These are phyloP conservation scores for Mycena amicta DNA, from an alignment of 768 basidiomycete genomes.

Conservation along the genomic window DNA sequence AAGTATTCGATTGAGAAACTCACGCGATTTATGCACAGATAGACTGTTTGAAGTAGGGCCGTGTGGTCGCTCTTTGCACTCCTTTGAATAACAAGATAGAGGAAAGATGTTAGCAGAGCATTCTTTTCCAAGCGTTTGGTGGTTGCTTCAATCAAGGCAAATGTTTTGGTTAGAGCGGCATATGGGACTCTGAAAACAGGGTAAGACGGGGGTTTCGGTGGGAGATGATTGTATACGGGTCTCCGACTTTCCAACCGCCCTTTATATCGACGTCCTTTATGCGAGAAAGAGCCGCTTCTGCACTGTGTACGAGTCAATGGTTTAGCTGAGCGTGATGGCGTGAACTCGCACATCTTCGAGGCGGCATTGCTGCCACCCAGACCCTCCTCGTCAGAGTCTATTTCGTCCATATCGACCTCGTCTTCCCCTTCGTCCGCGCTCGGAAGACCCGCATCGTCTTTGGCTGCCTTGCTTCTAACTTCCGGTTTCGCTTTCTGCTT, in stretches of 20 bases:
- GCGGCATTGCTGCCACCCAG: slow-evolving; percentile 44
- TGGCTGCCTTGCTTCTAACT: neutral
- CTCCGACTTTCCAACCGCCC: slow-evolving; percentile 82
- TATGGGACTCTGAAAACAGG: slow-evolving; percentile 77
- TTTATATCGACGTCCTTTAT: slow-evolving; percentile 72
- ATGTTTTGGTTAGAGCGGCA: slow-evolving; percentile 86
- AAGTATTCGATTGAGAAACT: neutral
- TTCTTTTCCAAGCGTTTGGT: slow-evolving; percentile 96
- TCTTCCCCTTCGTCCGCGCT: slow-evolving; percentile 43
- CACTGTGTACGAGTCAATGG: slow-evolving; percentile 41
- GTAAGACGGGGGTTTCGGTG: neutral
- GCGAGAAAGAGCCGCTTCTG: slow-evolving; percentile 64
- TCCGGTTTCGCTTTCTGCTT: slow-evolving; percentile 18
- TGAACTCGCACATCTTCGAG: slow-evolving; percentile 61
- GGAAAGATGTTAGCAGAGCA: slow-evolving; percentile 82
- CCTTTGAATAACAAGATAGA: slow-evolving; percentile 86
- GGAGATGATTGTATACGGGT: slow-evolving; percentile 61
- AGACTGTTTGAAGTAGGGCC: slow-evolving; percentile 85
- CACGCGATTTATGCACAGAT: slow-evolving; percentile 87
- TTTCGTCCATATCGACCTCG: slow-evolving; percentile 39
- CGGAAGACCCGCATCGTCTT: slow-evolving; percentile 5
- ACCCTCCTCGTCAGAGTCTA: slow-evolving; percentile 46
- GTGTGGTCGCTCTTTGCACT: slow-evolving; percentile 74
- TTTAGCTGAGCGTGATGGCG: slow-evolving; percentile 3
- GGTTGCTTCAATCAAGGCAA: slow-evolving; percentile 88